Conservation (phyloP, 768 basidiomycete species). For the Pilatotrama ljubarskyi region DNA sequence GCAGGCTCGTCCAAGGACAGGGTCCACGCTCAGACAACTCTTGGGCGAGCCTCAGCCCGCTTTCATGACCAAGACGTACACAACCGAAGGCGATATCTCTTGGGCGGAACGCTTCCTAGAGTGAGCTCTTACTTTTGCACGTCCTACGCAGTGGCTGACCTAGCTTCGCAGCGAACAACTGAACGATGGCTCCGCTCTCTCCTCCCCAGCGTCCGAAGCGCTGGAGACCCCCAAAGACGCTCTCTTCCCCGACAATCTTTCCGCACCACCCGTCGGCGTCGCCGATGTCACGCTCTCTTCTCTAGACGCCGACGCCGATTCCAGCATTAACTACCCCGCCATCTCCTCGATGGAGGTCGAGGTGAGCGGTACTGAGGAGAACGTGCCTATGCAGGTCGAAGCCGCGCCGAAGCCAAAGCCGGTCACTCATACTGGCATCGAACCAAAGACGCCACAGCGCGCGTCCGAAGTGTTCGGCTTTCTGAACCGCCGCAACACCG, state of each 20-base stretch:
- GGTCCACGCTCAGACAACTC: constrained; percentile 74
- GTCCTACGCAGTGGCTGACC: neutral
- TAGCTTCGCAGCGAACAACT: constrained; percentile 11
- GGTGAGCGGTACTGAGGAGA: constrained; percentile 47
- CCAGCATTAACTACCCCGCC: constrained; percentile 39
- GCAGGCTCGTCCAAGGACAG: constrained; percentile 58
- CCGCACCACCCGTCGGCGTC: constrained; percentile 15
- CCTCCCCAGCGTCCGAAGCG: constrained; percentile 47
- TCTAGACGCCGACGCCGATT: constrained; percentile 38
- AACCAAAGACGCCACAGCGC: constrained; percentile 55
- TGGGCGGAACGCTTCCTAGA: constrained; percentile 79
- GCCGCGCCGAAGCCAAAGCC: constrained; percentile 28
- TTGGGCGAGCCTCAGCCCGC: constrained; percentile 51
- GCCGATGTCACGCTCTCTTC: constrained; percentile 44
- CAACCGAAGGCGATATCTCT: constrained; percentile 71
- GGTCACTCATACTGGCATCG: neutral
- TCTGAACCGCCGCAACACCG: constrained; percentile 48
- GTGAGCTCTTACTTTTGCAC: constrained; percentile 39
- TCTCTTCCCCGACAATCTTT: constrained; percentile 37
- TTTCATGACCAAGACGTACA: constrained; percentile 35
- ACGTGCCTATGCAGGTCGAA: constrained; percentile 5
- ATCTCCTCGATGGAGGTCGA: constrained; percentile 81
- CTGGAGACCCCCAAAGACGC: constrained; percentile 53
- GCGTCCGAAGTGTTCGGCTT: constrained; percentile 80
- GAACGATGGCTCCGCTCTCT: constrained; percentile 39